phyloP scores from a whole-genome alignment of 129 eudicot species.

The Logfia minima region DNA sequence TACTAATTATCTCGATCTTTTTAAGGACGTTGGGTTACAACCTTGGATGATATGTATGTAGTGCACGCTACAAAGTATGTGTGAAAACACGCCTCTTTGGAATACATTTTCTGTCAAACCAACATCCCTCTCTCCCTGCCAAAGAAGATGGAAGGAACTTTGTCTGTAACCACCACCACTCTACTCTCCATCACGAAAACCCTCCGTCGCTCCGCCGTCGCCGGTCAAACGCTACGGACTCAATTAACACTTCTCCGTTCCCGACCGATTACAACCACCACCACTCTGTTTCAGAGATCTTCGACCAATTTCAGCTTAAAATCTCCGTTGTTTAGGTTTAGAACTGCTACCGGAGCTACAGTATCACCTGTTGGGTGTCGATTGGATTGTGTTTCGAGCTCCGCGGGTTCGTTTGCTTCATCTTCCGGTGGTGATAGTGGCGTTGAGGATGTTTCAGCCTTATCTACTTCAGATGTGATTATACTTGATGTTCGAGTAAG shows the following conservation, averaged over 20 bases:
- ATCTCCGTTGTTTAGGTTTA: slow-evolving; percentile 1
- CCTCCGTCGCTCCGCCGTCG: slow-evolving; percentile 32
- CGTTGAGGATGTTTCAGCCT: slow-evolving; percentile 41
- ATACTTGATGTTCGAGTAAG: slow-evolving; percentile 82
- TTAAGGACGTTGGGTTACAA: no score
- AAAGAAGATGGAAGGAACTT: slow-evolving; percentile 16
- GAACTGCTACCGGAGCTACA: slow-evolving; percentile 16
- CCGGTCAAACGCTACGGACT: slow-evolving; percentile 15
- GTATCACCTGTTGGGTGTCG: slow-evolving; percentile 31
- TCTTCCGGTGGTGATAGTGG: slow-evolving; percentile 24
- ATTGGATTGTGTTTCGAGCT: slow-evolving; percentile 40
- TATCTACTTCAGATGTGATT: slow-evolving; percentile 61
- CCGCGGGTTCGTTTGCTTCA: slow-evolving; percentile 12
- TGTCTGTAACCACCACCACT: slow-evolving; percentile 27
- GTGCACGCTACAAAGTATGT: neutral
- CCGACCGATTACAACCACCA: slow-evolving; percentile 24
- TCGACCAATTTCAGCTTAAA: slow-evolving; percentile 15
- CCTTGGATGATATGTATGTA: no score
- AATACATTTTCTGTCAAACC: neutral
- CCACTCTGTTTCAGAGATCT: slow-evolving; percentile 11
- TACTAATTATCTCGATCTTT: no score
- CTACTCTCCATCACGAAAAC: slow-evolving; percentile 24
- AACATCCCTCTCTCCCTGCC: neutral
- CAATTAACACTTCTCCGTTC: slow-evolving; percentile 32
- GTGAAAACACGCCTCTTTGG: slow-evolving; percentile 2